Base-by-base conservation (phyloP, 1,284 basidiomycete genomes). In the Austroboletus olivaceoglutinosus region DNA sequence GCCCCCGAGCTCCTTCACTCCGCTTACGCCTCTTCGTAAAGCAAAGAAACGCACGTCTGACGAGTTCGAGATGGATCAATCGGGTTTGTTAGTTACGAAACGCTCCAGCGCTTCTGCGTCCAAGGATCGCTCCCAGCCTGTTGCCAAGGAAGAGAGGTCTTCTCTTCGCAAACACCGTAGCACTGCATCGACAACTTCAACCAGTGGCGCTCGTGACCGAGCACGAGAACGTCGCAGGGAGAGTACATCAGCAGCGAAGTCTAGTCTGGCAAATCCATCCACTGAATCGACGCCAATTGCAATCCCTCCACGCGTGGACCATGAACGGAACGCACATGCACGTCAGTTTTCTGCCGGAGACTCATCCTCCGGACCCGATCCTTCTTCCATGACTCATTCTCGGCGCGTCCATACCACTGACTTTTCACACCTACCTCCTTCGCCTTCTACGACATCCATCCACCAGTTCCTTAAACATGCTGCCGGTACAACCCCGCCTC, bases 341-440 rank as follows among this genome's bases (percentile, higher is more conserved):
- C 76, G 84, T 59, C 87, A 89, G 58, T 71, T 77, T 22, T 90
- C 87, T 30, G 75, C 76, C 0, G 77, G 85, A 45, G 85, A 87
- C n/a, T 81, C 83, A 8, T 78, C 82, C 4, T 83, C 83, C 4
- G 78, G 76, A 54, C 74, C 77, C 21, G 76, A 75, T 47, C 83
- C 86, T 44, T 59, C 62, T 49, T 70, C 71, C 33, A 41, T 47
- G 4, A 22, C 55, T 33, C 67, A 70, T 58, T 63, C 78, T 37
- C 81, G 85, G 29, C 82, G 85, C 36, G 76, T 77, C 43, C 80
- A 81, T 54, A 75, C 78, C 41, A 81, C 83, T n/a, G 91, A 93
- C 67, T 93, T 91, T 69, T 92, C 91, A 0, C 90, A 92, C 65
- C 75, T 94, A 4, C 91, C 91, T 10, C 90, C 91, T 8, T 93